Base-by-base conservation (phyloP, 306 rosid species). In the Corylus americana region DNA sequence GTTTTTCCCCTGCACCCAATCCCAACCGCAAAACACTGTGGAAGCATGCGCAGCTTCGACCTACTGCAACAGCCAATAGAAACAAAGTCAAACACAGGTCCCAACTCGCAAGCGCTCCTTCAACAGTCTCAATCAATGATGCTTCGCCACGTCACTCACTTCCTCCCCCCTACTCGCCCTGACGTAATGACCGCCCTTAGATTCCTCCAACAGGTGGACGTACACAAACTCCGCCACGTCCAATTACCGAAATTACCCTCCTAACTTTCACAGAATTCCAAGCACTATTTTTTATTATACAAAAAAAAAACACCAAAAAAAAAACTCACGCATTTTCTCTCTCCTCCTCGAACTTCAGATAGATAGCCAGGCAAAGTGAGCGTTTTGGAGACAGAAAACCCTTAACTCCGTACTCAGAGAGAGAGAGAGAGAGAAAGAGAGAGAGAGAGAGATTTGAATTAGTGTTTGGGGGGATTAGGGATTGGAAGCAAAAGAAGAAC, bases 241-340 rank as follows among this genome's bases (percentile, higher is more conserved):
- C 1, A n/a, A 74, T 45, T 79, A 2, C 84, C 86, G 25, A 74
- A 74, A 82, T 2, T 70, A 75, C 87, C 92, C 90, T 85, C 59
- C 0, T 0, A 8, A 20, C 44, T 37, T 8, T 61, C 27, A 4
- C 22, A 11, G 22, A 81, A 84, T 84, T 81, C 54, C 91, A 47
- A 39, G 77, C 31, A 18, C 11, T 67, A 37, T 70, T 39, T 39
- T 58, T 44, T 42, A 4, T 18, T 11, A 50, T 22, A 25, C 66
- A 69, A 73, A 76, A 75, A 35, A 42, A 12, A 11, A 0, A 22
- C 25, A 22, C 25, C 25, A 14, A 77, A 71, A 73, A 59, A 64
- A 42, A 42, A 27, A 66, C 16, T 64, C 53, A 71, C 31, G 49
- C 17, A 5, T 62, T 63, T 29, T 77, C 77, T 78, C 82, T 71